Evolutionary conservation across 306 rosid genomes (phyloP).

Genomic region (Pachyrhizus erosus): DNA sequence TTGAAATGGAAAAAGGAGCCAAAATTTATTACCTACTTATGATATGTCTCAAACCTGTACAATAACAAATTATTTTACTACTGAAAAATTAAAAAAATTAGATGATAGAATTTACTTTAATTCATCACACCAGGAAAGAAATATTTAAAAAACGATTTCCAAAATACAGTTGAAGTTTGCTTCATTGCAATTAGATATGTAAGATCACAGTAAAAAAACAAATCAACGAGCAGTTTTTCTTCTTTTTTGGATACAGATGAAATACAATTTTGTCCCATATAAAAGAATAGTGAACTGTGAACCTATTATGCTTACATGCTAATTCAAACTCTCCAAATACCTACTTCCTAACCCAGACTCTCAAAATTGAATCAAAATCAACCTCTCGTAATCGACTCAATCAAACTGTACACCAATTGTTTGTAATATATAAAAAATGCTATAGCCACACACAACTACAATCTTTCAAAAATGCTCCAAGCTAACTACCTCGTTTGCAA

Average conservation of each 20-base stretch:
- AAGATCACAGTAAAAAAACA: constrained; percentile 18
- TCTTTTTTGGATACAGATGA: constrained; percentile 15
- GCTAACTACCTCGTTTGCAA: constrained; percentile 64
- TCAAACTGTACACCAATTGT: constrained; percentile 38
- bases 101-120: too few relatives aligned
- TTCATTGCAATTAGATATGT: constrained; percentile 7
- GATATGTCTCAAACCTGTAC: too few relatives aligned
- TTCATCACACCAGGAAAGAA: too few relatives aligned
- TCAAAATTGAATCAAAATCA: neutral
- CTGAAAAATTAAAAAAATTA: too few relatives aligned
- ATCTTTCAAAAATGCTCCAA: constrained; percentile 47
- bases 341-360: constrained; percentile 29
- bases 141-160: neutral
- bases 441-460: constrained; percentile 33
- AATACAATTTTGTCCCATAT: constrained; percentile 25
- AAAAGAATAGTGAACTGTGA: constrained; percentile 50
- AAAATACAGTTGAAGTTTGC: neutral
- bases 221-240: constrained; percentile 23
- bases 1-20: too few relatives aligned
- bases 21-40: too few relatives aligned
- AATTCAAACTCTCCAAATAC: constrained; percentile 37
- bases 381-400: constrained; percentile 20
- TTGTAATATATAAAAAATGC: neutral
- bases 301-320: constrained; percentile 44
- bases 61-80: too few relatives aligned